Evolutionary conservation across 177 flowering plant genomes (phyloP), one percentile per base, ranked within the genome.

Genomic region (Telopea speciosissima): DNA sequence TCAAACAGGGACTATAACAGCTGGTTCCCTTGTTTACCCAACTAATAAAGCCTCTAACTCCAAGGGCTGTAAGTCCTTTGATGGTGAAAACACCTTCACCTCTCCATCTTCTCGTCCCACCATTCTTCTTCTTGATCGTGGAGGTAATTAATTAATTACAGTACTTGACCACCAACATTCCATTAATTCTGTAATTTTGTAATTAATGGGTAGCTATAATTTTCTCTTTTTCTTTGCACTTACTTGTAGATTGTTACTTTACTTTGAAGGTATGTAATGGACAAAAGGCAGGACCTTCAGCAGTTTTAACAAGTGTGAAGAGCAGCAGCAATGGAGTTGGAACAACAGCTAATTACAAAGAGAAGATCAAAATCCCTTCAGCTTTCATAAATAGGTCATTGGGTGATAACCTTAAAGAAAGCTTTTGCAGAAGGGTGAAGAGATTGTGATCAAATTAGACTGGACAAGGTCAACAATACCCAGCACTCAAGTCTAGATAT

Each of bases 181-280:
- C n/a, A n/a, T n/a, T n/a, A n/a, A n/a, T n/a, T n/a, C n/a, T n/a
- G n/a, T n/a, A n/a, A n/a, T n/a, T n/a, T n/a, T n/a, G n/a, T n/a
- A n/a, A n/a, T n/a, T n/a, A n/a, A n/a, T n/a, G n/a, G n/a, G n/a
- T n/a, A n/a, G n/a, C n/a, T n/a, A n/a, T n/a, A n/a, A n/a, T n/a
- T 26, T 44, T 69, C 24, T 44, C 11, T 44, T 65, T 63, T 49
- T n/a, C n/a, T 61, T 19, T 44, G 31, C 2, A 28, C 40, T n/a
- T n/a, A n/a, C n/a, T 33, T 69, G 40, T 69, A 90, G 98, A 79
- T 1, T 93, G 98, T 81, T 93, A 83, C 83, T 93, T 93, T 74
- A 90, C 97, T 3, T 72, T 85, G 84, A 94, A 94, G 79, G 97
- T 76, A 42, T 94, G 93, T 92, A 82, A 91, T 73, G 98, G 75